Conservation (phyloP, 2,329 filamentous ascomycete species). For the Trichophaea hybrida region DNA sequence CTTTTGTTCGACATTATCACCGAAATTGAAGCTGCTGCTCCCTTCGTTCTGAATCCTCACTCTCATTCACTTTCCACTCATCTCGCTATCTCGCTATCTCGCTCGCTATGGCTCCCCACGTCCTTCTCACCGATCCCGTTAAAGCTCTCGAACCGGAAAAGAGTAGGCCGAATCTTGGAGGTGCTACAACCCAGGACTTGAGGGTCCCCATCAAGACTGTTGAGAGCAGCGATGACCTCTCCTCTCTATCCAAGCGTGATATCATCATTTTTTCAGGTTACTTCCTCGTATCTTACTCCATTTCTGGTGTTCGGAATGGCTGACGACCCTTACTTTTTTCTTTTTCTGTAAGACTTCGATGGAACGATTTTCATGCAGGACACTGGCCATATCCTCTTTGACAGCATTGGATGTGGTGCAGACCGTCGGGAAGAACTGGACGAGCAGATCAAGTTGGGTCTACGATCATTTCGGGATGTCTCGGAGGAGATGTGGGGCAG, state of each 20-base stretch:
- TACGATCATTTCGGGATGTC: conserved; percentile 53
- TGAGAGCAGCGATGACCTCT: conserved; percentile 12
- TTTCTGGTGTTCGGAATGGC: not conserved
- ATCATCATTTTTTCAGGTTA: conserved; percentile 37
- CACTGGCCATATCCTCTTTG: conserved; percentile 54
- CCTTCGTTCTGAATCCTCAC: not conserved
- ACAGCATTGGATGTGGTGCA: conserved; percentile 48
- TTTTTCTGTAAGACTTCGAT: conserved; percentile 45
- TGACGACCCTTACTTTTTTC: not conserved
- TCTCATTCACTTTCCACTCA: not conserved
- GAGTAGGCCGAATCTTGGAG: conserved; percentile 16
- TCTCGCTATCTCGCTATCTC: not conserved
- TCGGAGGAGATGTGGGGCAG: conserved; percentile 60
- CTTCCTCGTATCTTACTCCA: not conserved
- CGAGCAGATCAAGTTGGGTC: conserved; percentile 48
- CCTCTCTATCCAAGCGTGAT: conserved; percentile 30
- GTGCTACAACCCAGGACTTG: conserved; percentile 20
- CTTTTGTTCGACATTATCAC: not conserved
- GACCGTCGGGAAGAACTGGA: conserved; percentile 44
- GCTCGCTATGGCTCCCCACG: conserved; percentile 16
- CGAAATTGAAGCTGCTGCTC: not conserved
- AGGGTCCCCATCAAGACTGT: conserved; percentile 21
- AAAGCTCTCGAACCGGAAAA: conserved; percentile 13
- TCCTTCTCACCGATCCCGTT: conserved; percentile 13
- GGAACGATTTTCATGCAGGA: conserved; percentile 60